Evolutionary conservation across 1,139 yeast genomes (phyloP), one percentile per base, ranked within the genome.

Genomic region (Wickerhamomyces sp.): DNA sequence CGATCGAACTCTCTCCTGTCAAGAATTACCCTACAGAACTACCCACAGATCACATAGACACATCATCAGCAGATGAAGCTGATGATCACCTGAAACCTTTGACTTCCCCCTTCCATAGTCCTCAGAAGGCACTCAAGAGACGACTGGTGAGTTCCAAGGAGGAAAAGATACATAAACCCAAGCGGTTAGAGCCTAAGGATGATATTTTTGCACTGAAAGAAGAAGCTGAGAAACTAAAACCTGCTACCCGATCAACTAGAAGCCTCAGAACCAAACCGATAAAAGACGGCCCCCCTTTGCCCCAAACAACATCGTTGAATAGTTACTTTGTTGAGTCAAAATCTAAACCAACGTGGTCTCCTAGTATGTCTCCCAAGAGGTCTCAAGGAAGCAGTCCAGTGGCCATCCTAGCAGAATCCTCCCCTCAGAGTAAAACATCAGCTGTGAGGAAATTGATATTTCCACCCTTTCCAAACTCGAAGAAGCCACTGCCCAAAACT

Each of bases 331-430:
- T 57, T 9, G 61, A 57, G 27, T 52, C 61, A 4, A 36, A 49
- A 37, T 33, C 42, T 6, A 57, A 57, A 30, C 61, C 61, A 1
- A 15, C 37, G 8, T 56, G 59, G 59, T 50, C 54, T 0, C 52
- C 56, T 0, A 33, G 38, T 4, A 40, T 41, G 42, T 50, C 57
- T 2, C 52, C 50, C 4, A 26, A 30, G 2, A 18, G 4, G 9
- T 36, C 36, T 10, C 27, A n/a, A 13, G 33, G 26, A 15, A 13
- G n/a, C 13, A 34, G 27, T 8, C 38, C 23, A 10, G 15, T 26
- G 6, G n/a, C 10, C 26, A 35, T 36, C 4, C 7, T 26, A 9
- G 37, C 31, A 15, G 14, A 6, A 7, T 39, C 41, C 7, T 10
- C 34, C 29, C 18, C 8, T n/a, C 8, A 10, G n/a, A 30, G 2